Evolutionary conservation across 139 green algal species (phyloP), one percentile per base, ranked within the genome.

Genomic region (Coelastrella sp.): DNA sequence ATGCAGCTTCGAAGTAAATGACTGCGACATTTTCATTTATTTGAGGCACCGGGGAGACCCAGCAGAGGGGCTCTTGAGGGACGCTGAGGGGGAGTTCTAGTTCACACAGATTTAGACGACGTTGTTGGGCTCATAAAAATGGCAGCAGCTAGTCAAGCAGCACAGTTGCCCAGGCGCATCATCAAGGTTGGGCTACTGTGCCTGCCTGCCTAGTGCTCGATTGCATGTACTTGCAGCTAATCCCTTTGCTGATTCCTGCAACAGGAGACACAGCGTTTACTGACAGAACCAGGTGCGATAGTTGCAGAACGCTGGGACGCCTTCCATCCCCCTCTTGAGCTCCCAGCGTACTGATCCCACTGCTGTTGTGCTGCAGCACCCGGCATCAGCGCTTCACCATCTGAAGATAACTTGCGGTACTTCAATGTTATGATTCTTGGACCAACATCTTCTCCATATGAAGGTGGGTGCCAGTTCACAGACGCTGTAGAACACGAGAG

Each of bases 381-480:
- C 54, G 98, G 98, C 20, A 99, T 99, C 89, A 98, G 94, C 82
- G 98, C 98, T 3, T 96, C 96, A 3, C 98, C 98, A 4, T 96
- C 94, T 54, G 98, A 99, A 85, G 97, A 99, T 19, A 99, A 99
- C 91, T 83, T 99, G 47, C 95, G 98, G 0, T 98, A 99, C 84
- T 99, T 99, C 86, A 99, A 98, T 91, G 98, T 99, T 5, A 99
- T 99, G 94, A 99, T 99, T 20, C 54, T 98, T 60, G 98, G 98
- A 0, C 98, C 98, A 0, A 84, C 94, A 20, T 92, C 96, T 73
- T 99, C 97, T 13, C 97, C 98, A 0, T 99, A 99, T 87, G 97
- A 99, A 94, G 98, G 97, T 97, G 66, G 10, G 93, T n/a, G 32
- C 32, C 23, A 19, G 86, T 80, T 66, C 54, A 23, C 7, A 17